Conservation (phyloP, 768 basidiomycete genomes). For the Boletellus ananas region DNA sequence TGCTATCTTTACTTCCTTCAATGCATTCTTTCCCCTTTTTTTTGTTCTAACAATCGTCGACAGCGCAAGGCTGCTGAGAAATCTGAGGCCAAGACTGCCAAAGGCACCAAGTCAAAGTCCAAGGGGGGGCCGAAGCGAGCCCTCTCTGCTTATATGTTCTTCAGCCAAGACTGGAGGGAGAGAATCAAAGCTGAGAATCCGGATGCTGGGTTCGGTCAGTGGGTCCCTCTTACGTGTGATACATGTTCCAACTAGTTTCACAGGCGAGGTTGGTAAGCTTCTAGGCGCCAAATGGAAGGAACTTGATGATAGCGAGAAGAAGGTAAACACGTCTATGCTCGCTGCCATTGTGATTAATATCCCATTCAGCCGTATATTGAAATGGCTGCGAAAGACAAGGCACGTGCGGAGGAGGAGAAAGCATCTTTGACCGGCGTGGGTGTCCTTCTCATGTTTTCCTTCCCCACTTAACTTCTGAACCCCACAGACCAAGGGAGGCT, state of each 20-base stretch:
- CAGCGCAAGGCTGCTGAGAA: constrained; percentile 78
- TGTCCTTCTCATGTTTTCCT: neutral
- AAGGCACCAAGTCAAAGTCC: constrained; percentile 75
- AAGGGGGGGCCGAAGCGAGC: constrained; percentile 73
- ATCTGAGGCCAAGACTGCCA: constrained; percentile 47
- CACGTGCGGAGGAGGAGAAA: constrained; percentile 81
- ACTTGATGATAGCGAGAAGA: constrained; percentile 86
- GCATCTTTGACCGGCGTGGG: constrained; percentile 39
- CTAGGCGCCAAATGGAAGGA: constrained; percentile 98
- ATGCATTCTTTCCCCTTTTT: neutral
- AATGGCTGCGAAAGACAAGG: constrained; percentile 83
- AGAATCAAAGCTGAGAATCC: constrained; percentile 96
- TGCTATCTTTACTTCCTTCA: constrained; percentile 11
- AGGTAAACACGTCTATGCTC: constrained; percentile 45
- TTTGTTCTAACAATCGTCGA: constrained; percentile 13
- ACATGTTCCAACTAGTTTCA: neutral
- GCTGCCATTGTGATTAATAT: neutral
- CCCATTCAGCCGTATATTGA: constrained; percentile 76
- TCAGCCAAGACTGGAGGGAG: constrained; percentile 93
- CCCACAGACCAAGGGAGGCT: constrained; percentile 28
- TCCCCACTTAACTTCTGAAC: neutral
- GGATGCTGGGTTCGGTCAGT: constrained; percentile 82
- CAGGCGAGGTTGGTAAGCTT: constrained; percentile 91
- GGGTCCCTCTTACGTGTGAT: constrained; percentile 16
- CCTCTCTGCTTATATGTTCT: constrained; percentile 98